Base-by-base conservation (phyloP, 2,329 filamentous ascomycete species). In the Diaporthe nobilis region DNA sequence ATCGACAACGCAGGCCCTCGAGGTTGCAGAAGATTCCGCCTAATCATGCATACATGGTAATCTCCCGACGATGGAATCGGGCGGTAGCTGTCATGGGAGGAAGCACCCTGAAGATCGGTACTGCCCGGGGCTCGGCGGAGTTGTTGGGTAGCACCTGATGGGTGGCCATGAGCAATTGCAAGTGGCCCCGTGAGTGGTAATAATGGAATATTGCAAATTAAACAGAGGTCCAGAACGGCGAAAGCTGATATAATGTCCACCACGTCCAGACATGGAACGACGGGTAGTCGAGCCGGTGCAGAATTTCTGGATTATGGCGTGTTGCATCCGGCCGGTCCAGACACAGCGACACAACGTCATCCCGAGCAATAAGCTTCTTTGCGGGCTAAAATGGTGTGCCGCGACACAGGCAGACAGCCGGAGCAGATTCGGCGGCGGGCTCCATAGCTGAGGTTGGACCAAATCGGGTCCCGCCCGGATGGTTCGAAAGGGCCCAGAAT, bases 331-430 rank as follows among this genome's bases (percentile, higher is more conserved):
- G n/a, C 34, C 28, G 65, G 65, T 70, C 49, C 49, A 70, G 65
- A 70, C 49, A n/a, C 49, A 42, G 47, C 34, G 34, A 39, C 34
- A 20, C 34, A 55, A 70, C 65, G 65, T 70, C 65, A 70, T 70
- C 65, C 65, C 65, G 65, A 70, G 49, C 65, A 70, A 70, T 70
- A 70, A 70, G 65, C 65, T 70, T 70, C 65, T 67, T 15, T 55
- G 49, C 34, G 34, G 49, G 49, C 49, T 70, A 70, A 70, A 39
- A 70, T 70, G 65, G 49, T 70, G 47, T 68, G 49, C 65, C 49
- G 65, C 42, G 61, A 65, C n/a, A 65, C 42, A 47, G 42, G 28
- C 42, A 70, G 49, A 42, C 49, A 70, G 49, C 65, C 47, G 8
- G 34, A 55, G 47, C n/a, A 70, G 49, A 55, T 42, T 70, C n/a